Percentiles rank a stretch among this genome's conserved stretches.
Evolutionary conservation across 139 green algal genomes (phyloP).

Genomic region (Helicosporidium sp.): DNA sequence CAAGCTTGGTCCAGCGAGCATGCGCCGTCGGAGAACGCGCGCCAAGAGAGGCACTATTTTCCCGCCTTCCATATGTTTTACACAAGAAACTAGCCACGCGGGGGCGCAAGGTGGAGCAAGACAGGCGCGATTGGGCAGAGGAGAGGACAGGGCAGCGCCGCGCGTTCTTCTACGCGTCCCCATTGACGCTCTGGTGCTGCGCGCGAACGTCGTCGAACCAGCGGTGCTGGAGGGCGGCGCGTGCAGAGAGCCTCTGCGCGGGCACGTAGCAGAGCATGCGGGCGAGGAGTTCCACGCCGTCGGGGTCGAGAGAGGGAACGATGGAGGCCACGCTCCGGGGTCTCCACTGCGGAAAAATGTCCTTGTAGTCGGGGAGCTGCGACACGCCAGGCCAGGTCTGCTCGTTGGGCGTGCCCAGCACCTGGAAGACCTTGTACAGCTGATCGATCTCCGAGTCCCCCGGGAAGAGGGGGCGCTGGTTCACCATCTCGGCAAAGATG

Average conservation of each 20-base stretch:
- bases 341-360: constrained; percentile 14
- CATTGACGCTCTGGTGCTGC: neutral
- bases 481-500: constrained; percentile 90
- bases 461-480: constrained; percentile 61
- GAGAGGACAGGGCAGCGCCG: neutral
- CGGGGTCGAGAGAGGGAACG: constrained; percentile 37
- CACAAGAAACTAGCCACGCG: no score
- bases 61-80: no score
- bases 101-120: no score
- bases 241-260: constrained; percentile 34
- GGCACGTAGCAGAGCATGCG: constrained; percentile 43
- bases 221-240: constrained; percentile 39
- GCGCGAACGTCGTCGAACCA: constrained; percentile 46
- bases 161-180: neutral
- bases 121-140: neutral
- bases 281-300: constrained; percentile 48
- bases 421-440: constrained; percentile 47
- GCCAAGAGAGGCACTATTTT: no score
- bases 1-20: no score
- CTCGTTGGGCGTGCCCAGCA: constrained; percentile 39
- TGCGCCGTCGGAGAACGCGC: no score
- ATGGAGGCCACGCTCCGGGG: constrained; percentile 16
- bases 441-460: constrained; percentile 65
- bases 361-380: constrained; percentile 54
- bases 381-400: constrained; percentile 27